Percentiles rank a stretch among this genome's conserved stretches.
These are phyloP conservation scores for Poa pratensis DNA, from an alignment of 176 grass and related monocot genomes.

Conservation along the genomic window DNA sequence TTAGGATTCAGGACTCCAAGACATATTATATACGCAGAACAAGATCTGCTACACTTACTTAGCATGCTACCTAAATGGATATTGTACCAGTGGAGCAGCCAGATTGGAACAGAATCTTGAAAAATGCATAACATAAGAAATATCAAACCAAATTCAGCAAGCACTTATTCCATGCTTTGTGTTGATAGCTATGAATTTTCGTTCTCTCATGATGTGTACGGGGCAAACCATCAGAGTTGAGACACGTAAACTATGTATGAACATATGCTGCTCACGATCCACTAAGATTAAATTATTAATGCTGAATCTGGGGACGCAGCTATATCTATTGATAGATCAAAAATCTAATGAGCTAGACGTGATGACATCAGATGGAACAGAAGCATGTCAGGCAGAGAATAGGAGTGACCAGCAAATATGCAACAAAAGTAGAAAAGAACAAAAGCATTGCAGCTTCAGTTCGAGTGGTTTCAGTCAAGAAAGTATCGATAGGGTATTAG, in stretches of 20 bases:
- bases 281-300: background rate
- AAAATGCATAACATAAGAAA: background rate
- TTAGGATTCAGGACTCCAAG: background rate
- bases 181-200: background rate
- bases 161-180: constrained; percentile 1
- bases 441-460: background rate
- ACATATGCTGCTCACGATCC: background rate
- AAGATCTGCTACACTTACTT: background rate
- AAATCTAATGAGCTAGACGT: background rate
- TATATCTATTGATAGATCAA: background rate
- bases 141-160: constrained; percentile 9
- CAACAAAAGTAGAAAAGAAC: background rate
- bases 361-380: background rate
- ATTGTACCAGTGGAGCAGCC: constrained; percentile 3
- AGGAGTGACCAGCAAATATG: background rate
- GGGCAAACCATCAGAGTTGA: background rate
- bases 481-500: background rate
- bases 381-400: background rate
- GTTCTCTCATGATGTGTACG: background rate
- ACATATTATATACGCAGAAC: background rate
- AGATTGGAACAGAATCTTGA: background rate
- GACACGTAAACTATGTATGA: background rate
- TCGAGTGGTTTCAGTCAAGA: background rate
- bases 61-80: constrained; percentile 9
- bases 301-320: background rate